Conservation (phyloP, 371 early-diverging fungal genomes). For the Choanephora cucurbitarum region DNA sequence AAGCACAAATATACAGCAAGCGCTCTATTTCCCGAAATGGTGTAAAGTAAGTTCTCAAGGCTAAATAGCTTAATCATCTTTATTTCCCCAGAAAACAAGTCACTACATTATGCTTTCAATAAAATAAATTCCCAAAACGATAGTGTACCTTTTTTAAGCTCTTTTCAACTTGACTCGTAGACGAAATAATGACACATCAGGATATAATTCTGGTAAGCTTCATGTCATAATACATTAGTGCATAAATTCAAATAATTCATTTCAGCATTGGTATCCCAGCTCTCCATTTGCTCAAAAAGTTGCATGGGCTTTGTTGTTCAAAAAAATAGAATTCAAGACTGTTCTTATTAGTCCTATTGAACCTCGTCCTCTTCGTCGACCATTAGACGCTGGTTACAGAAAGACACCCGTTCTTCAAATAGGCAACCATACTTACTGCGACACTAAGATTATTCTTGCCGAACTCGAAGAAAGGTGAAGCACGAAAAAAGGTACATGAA, state of each 20-base stretch:
- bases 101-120: too few relatives aligned
- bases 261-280: constrained; percentile 35
- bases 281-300: constrained; percentile 41
- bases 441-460: constrained; percentile 49
- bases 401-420: constrained; percentile 66
- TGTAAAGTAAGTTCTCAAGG: too few relatives aligned
- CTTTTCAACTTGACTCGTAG: background rate
- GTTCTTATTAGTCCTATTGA: constrained; percentile 33
- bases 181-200: background rate
- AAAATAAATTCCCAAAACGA: too few relatives aligned
- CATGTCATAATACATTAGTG: background rate
- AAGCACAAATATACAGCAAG: too few relatives aligned
- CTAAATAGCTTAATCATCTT: too few relatives aligned
- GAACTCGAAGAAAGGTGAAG: constrained; percentile 53
- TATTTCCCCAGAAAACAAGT: too few relatives aligned
- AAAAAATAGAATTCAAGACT: constrained; percentile 39
- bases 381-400: constrained; percentile 58
- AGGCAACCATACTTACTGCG: constrained; percentile 57
- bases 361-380: constrained; percentile 43
- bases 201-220: constrained; percentile 6
- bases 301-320: constrained; percentile 39
- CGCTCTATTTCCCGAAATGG: too few relatives aligned
- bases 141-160: too few relatives aligned
- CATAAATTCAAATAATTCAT: too few relatives aligned
- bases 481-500: background rate